Base-by-base conservation (phyloP, 2,329 filamentous ascomycete species). In the Neurospora sp. region DNA sequence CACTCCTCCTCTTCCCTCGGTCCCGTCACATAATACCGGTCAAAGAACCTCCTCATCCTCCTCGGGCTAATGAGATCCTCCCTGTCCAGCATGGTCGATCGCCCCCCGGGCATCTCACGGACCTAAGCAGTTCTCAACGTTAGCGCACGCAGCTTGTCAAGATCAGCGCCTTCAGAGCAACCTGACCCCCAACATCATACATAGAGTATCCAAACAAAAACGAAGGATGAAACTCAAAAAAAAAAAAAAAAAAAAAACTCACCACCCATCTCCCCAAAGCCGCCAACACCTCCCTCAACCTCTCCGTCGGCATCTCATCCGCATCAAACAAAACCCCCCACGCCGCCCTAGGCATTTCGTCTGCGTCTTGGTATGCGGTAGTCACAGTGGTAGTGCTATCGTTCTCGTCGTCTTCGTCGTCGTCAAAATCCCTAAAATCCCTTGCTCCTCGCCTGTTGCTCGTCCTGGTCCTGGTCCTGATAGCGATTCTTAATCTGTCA, bases 301-400 rank as follows among this genome's bases (percentile, higher is more conserved):
- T 84, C 66, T 83, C 79, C 0, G 92, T 94, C 0, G 91, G 88
- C 69, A 86, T 84, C 0, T 89, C 91, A 37, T 88, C 83, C 2
- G 83, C 81, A 66, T 91, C 88, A 76, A 96, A 96, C 2, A 97
- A 79, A 10, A 83, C 83, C 6, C 92, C 91, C 93, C 93, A 97
- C 15, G 52, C 52, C 52, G 23, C 52, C 19, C 52, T 62, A 33
- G 52, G 52, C 52, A 62, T 62, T 62, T 33, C 28, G 52, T 33
- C 28, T 36, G 1, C 52, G 23, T 36, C 23, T 28, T 62, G 28
- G 52, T 62, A 62, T 33, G 52, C 3, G 8, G 6, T 62, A 17
- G 52, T 62, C 12, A 33, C 12, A 1, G 28, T n/a, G 2, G 52
- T 10, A 17, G 52, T 36, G 6, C 23, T 33, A 10, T 62, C 52